Base-by-base conservation (phyloP, 805 yeast genomes). In the Saccharomycopsis sp. region DNA sequence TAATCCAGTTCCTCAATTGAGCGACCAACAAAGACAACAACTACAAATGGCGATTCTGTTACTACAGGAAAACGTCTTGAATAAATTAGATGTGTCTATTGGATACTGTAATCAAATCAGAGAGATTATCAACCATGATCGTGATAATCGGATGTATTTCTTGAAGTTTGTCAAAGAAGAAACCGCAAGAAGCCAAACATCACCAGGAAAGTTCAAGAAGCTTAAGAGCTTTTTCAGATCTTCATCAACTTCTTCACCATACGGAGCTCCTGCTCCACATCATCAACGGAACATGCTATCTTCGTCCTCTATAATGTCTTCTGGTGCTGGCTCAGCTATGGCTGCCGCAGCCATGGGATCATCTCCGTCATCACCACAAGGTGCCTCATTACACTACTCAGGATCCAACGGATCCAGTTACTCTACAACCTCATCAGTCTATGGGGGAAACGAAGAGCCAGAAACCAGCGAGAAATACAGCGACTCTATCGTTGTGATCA, bases 111-210 rank as follows among this genome's bases (percentile, higher is more conserved):
- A 56, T 25, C 24, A 53, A 9, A 38, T 58, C 2, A 35, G 60
- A 44, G 52, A 25, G 7, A 23, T 52, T 7, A 56, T 57, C 14
- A 59, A 59, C 52, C 57, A 59, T 29, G 59, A 56, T 17, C 53
- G 62, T 17, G 56, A 56, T n/a, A 57, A 49, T 14, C 53, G 62
- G 29, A 54, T 59, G 29, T 20, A 49, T 49, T 20, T 49, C 23
- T 49, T 49, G n/a, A 49, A 49, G 24, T 20, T 49, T 22, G 29
- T 49, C 29, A 49, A 19, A 49, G 29, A 20, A 44, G 49, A 44
- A 44, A 17, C 20, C 19, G 22, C 19, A 3, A 44, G 22, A 44
- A 19, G 8, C 12, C 49, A 44, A 44, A 12, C 22, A 17, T 17
- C 19, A 17, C 49, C 12, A 17, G 22, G 49, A 3, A 44, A 44